Evolutionary conservation across 306 rosid species (phyloP).

Genomic region (Ormosia emarginata): DNA sequence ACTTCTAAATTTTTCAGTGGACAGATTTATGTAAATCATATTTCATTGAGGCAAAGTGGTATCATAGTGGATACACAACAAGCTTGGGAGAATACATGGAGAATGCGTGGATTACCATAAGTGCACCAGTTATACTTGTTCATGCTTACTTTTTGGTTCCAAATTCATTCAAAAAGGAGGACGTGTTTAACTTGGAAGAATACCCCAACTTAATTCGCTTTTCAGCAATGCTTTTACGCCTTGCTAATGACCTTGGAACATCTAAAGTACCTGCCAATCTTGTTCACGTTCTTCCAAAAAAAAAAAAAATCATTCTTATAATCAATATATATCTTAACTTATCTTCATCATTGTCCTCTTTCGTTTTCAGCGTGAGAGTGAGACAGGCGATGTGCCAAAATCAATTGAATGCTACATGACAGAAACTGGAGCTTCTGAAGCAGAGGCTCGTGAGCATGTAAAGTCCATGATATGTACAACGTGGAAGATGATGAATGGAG

Average conservation of each 20-base stretch:
- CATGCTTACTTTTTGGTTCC: not conserved
- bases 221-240: not conserved
- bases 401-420: constrained; percentile 35
- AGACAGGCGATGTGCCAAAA: constrained; percentile 19
- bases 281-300: not conserved
- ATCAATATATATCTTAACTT: too few relatives aligned
- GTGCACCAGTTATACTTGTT: not conserved
- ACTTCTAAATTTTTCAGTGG: not conserved
- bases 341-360: not conserved
- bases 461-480: not conserved
- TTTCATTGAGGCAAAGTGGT: constrained; percentile 16
- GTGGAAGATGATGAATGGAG: constrained; percentile 25
- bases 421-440: constrained; percentile 22
- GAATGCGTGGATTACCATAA: not conserved
- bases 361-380: not conserved
- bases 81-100: not conserved
- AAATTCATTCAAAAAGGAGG: not conserved
- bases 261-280: not conserved
- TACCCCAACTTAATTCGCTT: not conserved
- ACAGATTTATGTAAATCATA: not conserved
- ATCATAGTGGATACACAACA: constrained; percentile 9
- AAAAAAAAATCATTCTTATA: too few relatives aligned
- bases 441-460: constrained; percentile 2
- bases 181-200: not conserved
- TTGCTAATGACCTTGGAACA: not conserved